These are phyloP conservation scores for Coemansia sp. DNA, from an alignment of 192 early-diverging fungal species.

Conservation along the genomic window DNA sequence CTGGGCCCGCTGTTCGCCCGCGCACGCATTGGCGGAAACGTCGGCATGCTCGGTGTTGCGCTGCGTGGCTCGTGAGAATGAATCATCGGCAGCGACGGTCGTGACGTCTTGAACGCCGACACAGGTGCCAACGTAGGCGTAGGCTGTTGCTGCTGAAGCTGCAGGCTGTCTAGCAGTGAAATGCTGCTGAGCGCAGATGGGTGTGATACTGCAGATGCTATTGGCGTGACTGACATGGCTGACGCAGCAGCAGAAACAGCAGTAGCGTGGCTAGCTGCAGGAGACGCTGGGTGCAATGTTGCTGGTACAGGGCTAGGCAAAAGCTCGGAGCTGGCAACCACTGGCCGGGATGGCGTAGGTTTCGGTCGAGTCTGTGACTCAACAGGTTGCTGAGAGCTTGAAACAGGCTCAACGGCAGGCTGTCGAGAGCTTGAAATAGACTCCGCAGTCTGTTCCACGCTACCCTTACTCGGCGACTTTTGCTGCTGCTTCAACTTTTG, in stretches of 20 bases:
- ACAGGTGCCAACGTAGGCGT: constrained; percentile 15
- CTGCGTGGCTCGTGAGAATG: constrained; percentile 8
- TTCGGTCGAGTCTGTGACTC: not conserved
- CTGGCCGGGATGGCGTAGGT: not conserved
- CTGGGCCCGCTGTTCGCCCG: constrained; percentile 44
- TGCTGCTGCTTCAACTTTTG: constrained; percentile 7
- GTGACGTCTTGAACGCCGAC: constrained; percentile 18
- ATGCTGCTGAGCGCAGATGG: constrained; percentile 12
- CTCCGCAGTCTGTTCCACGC: not conserved
- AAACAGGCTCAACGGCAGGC: not conserved
- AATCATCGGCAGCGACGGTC: constrained; percentile 27
- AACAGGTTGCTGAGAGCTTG: not conserved
- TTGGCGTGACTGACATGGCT: not conserved
- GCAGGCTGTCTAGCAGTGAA: constrained; percentile 24
- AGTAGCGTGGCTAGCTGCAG: not conserved
- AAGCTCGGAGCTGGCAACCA: not conserved
- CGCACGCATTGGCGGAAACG: constrained; percentile 18
- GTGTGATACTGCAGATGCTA: not conserved
- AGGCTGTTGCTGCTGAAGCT: constrained; percentile 3
- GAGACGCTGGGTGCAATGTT: not conserved
- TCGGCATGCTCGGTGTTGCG: constrained; percentile 5
- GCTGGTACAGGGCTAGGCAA: not conserved
- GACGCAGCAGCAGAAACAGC: not conserved
- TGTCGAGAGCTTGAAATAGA: not conserved
- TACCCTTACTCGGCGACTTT: not conserved